Evolutionary conservation across 2,329 filamentous ascomycete species (phyloP).

Genomic region (Sclerotiophoma versabilis): DNA sequence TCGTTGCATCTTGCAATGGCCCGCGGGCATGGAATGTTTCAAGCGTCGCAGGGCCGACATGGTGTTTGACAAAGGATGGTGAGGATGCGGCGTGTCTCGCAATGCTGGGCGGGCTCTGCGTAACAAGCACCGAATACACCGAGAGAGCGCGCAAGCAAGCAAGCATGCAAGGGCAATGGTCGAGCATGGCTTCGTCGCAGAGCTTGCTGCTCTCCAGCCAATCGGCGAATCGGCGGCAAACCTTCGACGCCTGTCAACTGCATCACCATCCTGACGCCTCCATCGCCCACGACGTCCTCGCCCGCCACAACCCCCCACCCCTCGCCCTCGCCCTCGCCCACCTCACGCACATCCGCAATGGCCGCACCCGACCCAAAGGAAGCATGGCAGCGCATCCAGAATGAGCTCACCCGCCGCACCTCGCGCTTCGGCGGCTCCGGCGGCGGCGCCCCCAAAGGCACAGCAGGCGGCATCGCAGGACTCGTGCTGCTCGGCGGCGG

Average conservation of each 20-base stretch:
- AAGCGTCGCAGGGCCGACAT: neutral
- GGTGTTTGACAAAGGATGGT: neutral
- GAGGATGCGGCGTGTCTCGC: neutral
- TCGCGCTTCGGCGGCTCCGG: slow-evolving; percentile 58
- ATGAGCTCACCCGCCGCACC: slow-evolving; percentile 60
- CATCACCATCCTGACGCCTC: slow-evolving; percentile 32
- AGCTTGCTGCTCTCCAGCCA: neutral
- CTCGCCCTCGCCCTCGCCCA: slow-evolving; percentile 12
- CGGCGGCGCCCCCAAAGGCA: slow-evolving; percentile 57
- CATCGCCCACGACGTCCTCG: neutral
- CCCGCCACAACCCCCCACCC: neutral
- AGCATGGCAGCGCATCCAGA: slow-evolving; percentile 70
- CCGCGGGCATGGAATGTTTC: slow-evolving; percentile 6
- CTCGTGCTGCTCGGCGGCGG: slow-evolving; percentile 63
- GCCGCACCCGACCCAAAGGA: slow-evolving; percentile 65
- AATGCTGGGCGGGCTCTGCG: neutral
- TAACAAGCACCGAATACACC: neutral
- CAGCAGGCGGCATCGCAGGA: slow-evolving; percentile 62
- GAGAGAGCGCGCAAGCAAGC: neutral
- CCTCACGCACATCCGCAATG: slow-evolving; percentile 33
- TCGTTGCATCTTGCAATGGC: slow-evolving; percentile 16
- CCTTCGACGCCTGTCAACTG: slow-evolving; percentile 32
- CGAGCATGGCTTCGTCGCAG: neutral
- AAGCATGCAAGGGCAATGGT: neutral
- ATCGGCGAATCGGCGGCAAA: slow-evolving; percentile 35